These are phyloP conservation scores for Colletotrichum tropicale DNA, from an alignment of 2,329 filamentous ascomycete genomes.

Conservation along the genomic window DNA sequence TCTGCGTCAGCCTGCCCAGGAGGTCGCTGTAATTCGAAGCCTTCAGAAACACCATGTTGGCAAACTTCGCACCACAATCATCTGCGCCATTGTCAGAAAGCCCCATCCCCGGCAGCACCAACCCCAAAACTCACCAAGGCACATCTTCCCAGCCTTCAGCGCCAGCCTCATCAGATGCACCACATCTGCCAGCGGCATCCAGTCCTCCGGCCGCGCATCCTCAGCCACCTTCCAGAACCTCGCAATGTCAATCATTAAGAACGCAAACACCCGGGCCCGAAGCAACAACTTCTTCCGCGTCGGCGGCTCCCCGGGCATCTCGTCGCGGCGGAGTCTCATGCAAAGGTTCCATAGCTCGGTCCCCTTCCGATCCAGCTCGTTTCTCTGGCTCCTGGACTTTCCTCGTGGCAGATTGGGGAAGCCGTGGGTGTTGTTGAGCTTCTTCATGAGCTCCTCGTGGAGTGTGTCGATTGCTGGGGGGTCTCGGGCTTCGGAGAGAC, in stretches of 20 bases:
- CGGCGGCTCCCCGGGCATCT: slow-evolving; percentile 24
- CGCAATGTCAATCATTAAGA: slow-evolving; percentile 68
- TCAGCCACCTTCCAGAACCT: slow-evolving; percentile 33
- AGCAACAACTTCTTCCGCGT: slow-evolving; percentile 36
- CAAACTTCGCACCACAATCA: slow-evolving; percentile 59
- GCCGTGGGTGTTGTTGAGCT: not conserved
- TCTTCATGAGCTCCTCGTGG: slow-evolving; percentile 30
- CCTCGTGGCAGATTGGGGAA: not conserved
- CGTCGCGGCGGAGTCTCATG: slow-evolving; percentile 52
- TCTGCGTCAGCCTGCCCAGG: slow-evolving; percentile 33
- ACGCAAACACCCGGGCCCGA: slow-evolving; percentile 61
- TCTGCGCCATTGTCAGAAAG: slow-evolving; percentile 38
- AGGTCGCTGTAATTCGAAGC: slow-evolving; percentile 61
- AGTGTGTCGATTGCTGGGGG: slow-evolving; percentile 26
- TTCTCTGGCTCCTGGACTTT: not conserved
- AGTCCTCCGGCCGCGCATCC: not conserved
- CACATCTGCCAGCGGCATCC: slow-evolving; percentile 34
- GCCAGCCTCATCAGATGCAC: slow-evolving; percentile 69
- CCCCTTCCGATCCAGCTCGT: slow-evolving; percentile 59
- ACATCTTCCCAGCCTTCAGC: slow-evolving; percentile 68
- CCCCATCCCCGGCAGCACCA: rapidly evolving
- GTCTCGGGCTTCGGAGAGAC: slow-evolving; percentile 21
- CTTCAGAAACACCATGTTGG: slow-evolving; percentile 65
- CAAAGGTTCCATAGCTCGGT: slow-evolving; percentile 71
- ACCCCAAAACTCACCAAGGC: slow-evolving; percentile 55